phyloP scores from a whole-genome alignment of 495 filamentous ascomycete species.

The Penicillium goetzii region DNA sequence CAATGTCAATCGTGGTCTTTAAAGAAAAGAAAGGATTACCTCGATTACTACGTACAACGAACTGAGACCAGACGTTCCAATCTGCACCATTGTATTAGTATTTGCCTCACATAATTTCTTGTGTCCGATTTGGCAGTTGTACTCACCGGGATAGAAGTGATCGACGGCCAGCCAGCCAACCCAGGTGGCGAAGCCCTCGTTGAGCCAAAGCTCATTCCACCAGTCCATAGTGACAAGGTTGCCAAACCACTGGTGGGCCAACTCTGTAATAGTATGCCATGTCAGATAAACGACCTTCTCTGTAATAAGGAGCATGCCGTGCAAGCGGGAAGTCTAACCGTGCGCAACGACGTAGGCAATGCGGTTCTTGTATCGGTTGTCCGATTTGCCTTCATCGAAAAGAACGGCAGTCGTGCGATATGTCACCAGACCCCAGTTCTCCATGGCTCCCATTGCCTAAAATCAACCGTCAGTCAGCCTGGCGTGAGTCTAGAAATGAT shows the following conservation, averaged over 20 bases:
- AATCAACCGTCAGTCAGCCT: constrained; percentile 34
- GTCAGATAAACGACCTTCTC: constrained; percentile 12
- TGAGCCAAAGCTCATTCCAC: constrained; percentile 97
- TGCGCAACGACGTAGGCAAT: constrained; percentile 95
- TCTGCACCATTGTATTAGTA: constrained; percentile 48
- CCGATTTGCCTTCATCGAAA: constrained; percentile 89
- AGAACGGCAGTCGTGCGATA: constrained; percentile 93
- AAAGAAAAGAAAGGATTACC: constrained; percentile 42
- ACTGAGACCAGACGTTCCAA: constrained; percentile 95
- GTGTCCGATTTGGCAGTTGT: background rate
- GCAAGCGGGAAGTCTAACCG: constrained; percentile 33
- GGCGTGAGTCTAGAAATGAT: background rate
- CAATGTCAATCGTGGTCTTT: constrained; percentile 40
- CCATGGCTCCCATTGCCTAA: constrained; percentile 72
- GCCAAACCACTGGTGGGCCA: constrained; percentile 99
- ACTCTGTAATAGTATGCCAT: constrained; percentile 51
- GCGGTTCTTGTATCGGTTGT: constrained; percentile 82
- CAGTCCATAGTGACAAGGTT: constrained; percentile 82
- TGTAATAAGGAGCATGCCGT: background rate
- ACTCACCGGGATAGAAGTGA: constrained; percentile 77
- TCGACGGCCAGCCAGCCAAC: constrained; percentile 94
- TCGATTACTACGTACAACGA: constrained; percentile 71
- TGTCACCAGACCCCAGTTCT: constrained; percentile 95
- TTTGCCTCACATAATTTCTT: background rate
- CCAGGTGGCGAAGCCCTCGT: constrained; percentile 98